Percentiles rank a stretch among this genome's conserved stretches.
Evolutionary conservation across 768 basidiomycete genomes (phyloP).

Genomic region (Lactarius hatsudake): DNA sequence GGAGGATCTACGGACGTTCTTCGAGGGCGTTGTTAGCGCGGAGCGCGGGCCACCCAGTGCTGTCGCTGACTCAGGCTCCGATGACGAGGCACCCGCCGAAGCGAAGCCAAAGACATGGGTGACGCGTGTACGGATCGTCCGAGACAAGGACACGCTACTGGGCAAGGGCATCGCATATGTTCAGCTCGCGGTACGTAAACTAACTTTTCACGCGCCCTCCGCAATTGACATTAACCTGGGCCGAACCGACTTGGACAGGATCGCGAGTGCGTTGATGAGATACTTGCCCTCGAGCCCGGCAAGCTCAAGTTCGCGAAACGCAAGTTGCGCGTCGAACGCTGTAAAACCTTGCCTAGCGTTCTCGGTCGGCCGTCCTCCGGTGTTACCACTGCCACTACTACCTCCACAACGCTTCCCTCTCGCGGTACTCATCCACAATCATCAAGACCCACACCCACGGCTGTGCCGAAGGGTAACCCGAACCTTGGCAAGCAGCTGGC

Average conservation of each 20-base stretch:
- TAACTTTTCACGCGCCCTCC: neutral
- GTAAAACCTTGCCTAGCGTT: conserved; percentile 62
- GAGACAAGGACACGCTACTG: conserved; percentile 88
- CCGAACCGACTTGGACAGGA: conserved; percentile 50
- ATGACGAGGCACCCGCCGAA: conserved; percentile 32
- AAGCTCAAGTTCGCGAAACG: conserved; percentile 93
- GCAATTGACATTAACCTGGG: neutral
- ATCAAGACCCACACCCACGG: conserved; percentile 16
- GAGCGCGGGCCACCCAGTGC: conserved; percentile 62
- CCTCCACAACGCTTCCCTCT: conserved; percentile 21
- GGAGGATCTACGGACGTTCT: conserved; percentile 83
- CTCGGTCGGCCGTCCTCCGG: conserved; percentile 27
- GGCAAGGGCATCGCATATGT: conserved; percentile 97
- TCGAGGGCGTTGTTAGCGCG: conserved; percentile 69
- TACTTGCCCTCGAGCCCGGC: conserved; percentile 72
- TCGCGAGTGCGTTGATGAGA: conserved; percentile 86
- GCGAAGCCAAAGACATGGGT: conserved; percentile 60
- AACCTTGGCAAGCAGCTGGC: conserved; percentile 74
- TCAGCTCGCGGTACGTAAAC: conserved; percentile 69
- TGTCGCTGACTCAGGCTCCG: conserved; percentile 31
- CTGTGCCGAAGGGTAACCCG: conserved; percentile 78
- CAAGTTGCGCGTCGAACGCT: conserved; percentile 86
- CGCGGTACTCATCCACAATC: conserved; percentile 13
- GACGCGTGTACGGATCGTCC: conserved; percentile 78
- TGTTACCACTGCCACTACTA: conserved; percentile 20